These are phyloP conservation scores for Arabidopsis suecica DNA, from an alignment of 345 rosid genomes.

Conservation along the genomic window DNA sequence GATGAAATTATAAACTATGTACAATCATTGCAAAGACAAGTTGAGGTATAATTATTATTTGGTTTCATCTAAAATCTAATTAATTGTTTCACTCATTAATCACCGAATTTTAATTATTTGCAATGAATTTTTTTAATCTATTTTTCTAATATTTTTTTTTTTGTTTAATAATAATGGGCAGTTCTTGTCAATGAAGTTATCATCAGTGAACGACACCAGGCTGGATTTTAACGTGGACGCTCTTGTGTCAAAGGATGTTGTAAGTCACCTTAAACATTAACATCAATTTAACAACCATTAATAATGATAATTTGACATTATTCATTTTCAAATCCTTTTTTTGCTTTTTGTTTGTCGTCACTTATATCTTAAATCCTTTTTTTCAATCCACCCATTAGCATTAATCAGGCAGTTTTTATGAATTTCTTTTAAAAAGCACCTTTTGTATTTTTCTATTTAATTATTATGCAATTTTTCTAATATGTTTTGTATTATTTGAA, in stretches of 20 bases:
- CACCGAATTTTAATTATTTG: slow-evolving; percentile 39
- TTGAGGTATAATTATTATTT: slow-evolving; percentile 70
- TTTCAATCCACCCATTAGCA: slow-evolving; percentile 22
- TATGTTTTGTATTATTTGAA: slow-evolving; percentile 35
- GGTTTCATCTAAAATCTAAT: slow-evolving; percentile 8
- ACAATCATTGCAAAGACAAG: slow-evolving; percentile 91
- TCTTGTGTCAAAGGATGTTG: slow-evolving; percentile 70
- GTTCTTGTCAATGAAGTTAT: slow-evolving; percentile 97
- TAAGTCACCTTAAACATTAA: slow-evolving; percentile 54
- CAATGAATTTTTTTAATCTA: neutral
- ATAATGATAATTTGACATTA: neutral
- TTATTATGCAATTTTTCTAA: neutral
- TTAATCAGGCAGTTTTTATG: slow-evolving; percentile 7
- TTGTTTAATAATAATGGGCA: slow-evolving; percentile 44
- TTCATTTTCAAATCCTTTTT: neutral
- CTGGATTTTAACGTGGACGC: slow-evolving; percentile 68
- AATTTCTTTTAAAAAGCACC: slow-evolving; percentile 22
- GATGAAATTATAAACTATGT: slow-evolving; percentile 94
- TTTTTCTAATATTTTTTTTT: neutral
- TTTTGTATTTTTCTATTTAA: neutral
- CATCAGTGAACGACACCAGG: slow-evolving; percentile 80
- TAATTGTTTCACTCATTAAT: slow-evolving; percentile 22
- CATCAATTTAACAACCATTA: slow-evolving; percentile 33
- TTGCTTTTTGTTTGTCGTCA: slow-evolving; percentile 12
- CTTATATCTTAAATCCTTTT: slow-evolving; percentile 3